phyloP scores from a whole-genome alignment of 768 basidiomycete species.

The Fistulinella prunicolor region DNA sequence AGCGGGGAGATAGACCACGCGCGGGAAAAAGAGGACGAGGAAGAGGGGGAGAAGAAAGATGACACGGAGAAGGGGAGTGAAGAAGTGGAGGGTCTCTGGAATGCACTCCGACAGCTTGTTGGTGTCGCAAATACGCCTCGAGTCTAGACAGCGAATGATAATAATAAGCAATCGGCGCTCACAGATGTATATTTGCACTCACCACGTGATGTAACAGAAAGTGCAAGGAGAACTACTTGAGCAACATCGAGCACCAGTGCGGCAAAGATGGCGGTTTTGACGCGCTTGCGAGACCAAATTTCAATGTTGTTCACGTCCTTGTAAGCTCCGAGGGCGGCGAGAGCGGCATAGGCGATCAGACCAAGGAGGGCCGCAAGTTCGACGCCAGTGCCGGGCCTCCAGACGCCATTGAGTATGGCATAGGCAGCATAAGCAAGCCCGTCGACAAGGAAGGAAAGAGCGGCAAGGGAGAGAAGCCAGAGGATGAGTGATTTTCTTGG shows the following conservation, averaged over 20 bases:
- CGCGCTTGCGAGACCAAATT: conserved; percentile 60
- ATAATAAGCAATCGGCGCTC: neutral
- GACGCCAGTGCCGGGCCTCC: conserved; percentile 62
- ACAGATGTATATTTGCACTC: conserved; percentile 16
- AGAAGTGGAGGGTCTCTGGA: conserved; percentile 44
- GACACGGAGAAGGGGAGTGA: conserved; percentile 63
- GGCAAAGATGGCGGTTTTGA: conserved; percentile 52
- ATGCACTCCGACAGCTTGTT: conserved; percentile 29
- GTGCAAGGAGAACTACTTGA: conserved; percentile 53
- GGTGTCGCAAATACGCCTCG: conserved; percentile 16
- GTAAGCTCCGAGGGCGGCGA: conserved; percentile 75
- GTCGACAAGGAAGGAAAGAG: conserved; percentile 75
- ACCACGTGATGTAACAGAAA: conserved; percentile 37
- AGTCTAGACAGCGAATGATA: conserved; percentile 8
- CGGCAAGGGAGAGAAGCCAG: conserved; percentile 60
- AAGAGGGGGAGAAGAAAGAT: conserved; percentile 61
- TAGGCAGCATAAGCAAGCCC: conserved; percentile 68
- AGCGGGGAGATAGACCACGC: conserved; percentile 52
- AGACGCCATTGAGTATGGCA: conserved; percentile 61
- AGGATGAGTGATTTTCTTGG: conserved; percentile 80
- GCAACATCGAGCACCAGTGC: conserved; percentile 60
- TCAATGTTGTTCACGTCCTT: conserved; percentile 71
- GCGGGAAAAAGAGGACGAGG: conserved; percentile 59
- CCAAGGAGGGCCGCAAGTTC: conserved; percentile 68
- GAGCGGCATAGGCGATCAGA: conserved; percentile 63